A percentile compares a stretch with the other conserved stretches of the same genome.
Evolutionary conservation across 2,329 filamentous ascomycete genomes (phyloP).

Genomic region (Epichloe elymi): DNA sequence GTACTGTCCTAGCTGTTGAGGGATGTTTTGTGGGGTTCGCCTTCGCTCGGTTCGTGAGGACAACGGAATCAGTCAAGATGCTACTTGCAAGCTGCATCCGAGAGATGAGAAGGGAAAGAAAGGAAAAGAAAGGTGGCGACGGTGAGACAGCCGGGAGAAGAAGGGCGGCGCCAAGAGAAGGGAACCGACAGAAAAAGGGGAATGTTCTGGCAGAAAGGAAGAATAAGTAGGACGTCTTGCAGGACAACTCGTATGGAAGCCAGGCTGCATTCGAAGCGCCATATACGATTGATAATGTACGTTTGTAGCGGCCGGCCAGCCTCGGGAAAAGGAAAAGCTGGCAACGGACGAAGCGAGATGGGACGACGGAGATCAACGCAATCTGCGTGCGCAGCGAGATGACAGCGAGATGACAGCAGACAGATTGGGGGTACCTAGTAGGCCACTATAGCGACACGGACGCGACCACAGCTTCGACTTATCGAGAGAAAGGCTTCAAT

Average conservation of each 20-base stretch:
- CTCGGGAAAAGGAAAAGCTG: not conserved
- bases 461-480: no score
- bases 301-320: not conserved
- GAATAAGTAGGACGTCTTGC: not conserved
- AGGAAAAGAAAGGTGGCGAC: conserved; percentile 6
- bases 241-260: not conserved
- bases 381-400: not conserved
- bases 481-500: not conserved
- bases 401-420: not conserved
- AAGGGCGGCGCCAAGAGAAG: conserved; percentile 5
- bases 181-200: not conserved
- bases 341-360: not conserved
- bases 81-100: not conserved
- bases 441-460: no score
- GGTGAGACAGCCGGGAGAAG: conserved; percentile 5
- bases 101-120: not conserved
- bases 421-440: no score
- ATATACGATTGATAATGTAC: not conserved
- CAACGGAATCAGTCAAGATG: not conserved
- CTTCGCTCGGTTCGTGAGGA: not conserved
- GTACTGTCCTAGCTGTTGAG: not conserved
- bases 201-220: not conserved
- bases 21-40: not conserved
- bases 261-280: not conserved
- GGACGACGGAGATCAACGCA: not conserved